These are phyloP conservation scores for Trifolium fragiferum DNA, from an alignment of 306 rosid species.

Conservation along the genomic window DNA sequence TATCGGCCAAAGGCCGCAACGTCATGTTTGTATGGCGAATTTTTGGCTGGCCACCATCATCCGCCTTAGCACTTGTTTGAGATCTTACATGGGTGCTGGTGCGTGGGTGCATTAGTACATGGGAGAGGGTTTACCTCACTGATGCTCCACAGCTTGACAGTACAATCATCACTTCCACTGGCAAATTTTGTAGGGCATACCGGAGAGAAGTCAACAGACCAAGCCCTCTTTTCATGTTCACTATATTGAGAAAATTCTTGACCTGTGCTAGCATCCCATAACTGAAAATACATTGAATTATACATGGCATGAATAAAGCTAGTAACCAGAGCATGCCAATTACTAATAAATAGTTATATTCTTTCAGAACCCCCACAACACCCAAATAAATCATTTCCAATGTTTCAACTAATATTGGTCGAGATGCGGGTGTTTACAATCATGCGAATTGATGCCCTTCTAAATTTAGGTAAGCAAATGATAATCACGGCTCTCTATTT, in stretches of 20 bases:
- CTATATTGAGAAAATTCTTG: constrained; percentile 73
- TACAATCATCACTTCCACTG: constrained; percentile 92
- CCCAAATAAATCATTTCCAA: background rate
- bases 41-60: background rate
- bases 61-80: background rate
- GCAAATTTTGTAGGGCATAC: constrained; percentile 91
- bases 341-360: constrained; percentile 20
- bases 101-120: constrained; percentile 15
- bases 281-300: constrained; percentile 59
- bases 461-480: constrained; percentile 33
- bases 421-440: background rate
- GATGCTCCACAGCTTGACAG: constrained; percentile 89
- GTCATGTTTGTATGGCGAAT: background rate
- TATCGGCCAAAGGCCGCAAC: background rate
- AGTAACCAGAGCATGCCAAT: constrained; percentile 12
- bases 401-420: background rate
- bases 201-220: constrained; percentile 93
- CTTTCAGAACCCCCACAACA: background rate
- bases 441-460: background rate
- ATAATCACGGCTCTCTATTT: constrained; percentile 9
- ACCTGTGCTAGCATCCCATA: constrained; percentile 96
- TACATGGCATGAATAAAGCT: constrained; percentile 34
- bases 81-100: constrained; percentile 5
- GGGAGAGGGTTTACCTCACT: constrained; percentile 70
- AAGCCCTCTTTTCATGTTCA: constrained; percentile 85